These are phyloP conservation scores for Reticulomyxa filosa DNA, from an alignment of 78 protist species.

Conservation along the genomic window DNA sequence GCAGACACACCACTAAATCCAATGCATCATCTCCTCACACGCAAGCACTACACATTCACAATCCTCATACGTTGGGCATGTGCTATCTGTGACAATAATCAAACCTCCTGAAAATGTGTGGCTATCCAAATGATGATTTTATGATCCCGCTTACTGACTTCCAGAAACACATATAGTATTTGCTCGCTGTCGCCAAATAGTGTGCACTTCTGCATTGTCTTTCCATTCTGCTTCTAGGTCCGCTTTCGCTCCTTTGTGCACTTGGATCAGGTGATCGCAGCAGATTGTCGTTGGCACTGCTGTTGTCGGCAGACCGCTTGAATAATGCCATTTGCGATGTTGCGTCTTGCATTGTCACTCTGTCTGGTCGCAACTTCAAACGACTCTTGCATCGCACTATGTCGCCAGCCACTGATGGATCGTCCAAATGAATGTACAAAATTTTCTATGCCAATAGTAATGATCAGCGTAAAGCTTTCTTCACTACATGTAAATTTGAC, in stretches of 20 bases:
- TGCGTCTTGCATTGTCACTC: conserved; percentile 80
- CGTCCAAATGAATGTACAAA: conserved; percentile 57
- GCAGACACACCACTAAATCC: conserved; percentile 64
- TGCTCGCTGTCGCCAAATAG: too few relatives aligned
- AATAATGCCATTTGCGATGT: conserved; percentile 80
- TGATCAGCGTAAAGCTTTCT: too few relatives aligned
- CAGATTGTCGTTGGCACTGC: conserved; percentile 79
- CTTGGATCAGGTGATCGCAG: conserved; percentile 79
- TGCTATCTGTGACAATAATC: conserved; percentile 53
- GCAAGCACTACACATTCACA: conserved; percentile 58
- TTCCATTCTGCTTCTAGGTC: too few relatives aligned
- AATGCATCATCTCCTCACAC: conserved; percentile 92
- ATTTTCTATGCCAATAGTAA: too few relatives aligned
- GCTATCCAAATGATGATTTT: too few relatives aligned
- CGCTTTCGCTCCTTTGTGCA: too few relatives aligned
- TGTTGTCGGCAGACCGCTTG: conserved; percentile 58
- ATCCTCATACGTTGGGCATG: conserved; percentile 63
- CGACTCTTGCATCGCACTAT: conserved; percentile 47
- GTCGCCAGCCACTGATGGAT: conserved; percentile 18
- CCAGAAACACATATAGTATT: conserved; percentile 76
- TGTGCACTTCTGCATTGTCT: too few relatives aligned
- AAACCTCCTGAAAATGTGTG: conserved; percentile 78
- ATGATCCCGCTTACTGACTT: conserved; percentile 69
- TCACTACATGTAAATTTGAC: too few relatives aligned
- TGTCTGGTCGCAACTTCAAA: conserved; percentile 67